Conservation (phyloP, 345 rosid genomes). For the Isatis tinctoria region DNA sequence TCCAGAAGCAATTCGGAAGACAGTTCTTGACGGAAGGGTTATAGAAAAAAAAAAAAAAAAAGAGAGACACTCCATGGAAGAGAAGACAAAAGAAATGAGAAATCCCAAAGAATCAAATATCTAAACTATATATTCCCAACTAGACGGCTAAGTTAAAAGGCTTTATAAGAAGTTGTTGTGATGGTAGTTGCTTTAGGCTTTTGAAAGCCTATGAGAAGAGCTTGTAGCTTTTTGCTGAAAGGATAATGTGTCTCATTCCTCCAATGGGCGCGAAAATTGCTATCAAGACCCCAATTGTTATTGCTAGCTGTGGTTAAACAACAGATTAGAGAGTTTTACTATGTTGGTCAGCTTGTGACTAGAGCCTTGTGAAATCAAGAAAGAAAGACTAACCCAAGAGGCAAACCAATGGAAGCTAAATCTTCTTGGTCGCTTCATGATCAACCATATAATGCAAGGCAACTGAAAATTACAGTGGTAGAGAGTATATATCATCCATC, state of each 20-base stretch:
- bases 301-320: slow-evolving; percentile 14
- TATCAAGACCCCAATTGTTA: slow-evolving; percentile 23
- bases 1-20: slow-evolving; percentile 33
- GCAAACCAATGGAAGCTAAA: slow-evolving; percentile 29
- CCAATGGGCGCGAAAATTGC: slow-evolving; percentile 35
- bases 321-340: not conserved
- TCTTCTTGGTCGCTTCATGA: slow-evolving; percentile 34
- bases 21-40: slow-evolving; percentile 1
- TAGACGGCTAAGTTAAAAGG: slow-evolving; percentile 12
- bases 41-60: not conserved
- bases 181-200: not conserved
- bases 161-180: not conserved
- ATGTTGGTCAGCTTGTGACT: not conserved
- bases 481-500: not conserved
- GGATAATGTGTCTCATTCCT: slow-evolving; percentile 35
- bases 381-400: slow-evolving; percentile 34
- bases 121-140: slow-evolving; percentile 22
- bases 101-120: not conserved
- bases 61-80: not conserved
- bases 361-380: not conserved
- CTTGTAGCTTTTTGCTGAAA: slow-evolving; percentile 34
- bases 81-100: not conserved
- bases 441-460: slow-evolving; percentile 56
- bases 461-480: slow-evolving; percentile 31
- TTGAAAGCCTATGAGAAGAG: slow-evolving; percentile 28